Evolutionary conservation across 805 yeast species (phyloP).

Genomic region (Torulaspora maleeae): DNA sequence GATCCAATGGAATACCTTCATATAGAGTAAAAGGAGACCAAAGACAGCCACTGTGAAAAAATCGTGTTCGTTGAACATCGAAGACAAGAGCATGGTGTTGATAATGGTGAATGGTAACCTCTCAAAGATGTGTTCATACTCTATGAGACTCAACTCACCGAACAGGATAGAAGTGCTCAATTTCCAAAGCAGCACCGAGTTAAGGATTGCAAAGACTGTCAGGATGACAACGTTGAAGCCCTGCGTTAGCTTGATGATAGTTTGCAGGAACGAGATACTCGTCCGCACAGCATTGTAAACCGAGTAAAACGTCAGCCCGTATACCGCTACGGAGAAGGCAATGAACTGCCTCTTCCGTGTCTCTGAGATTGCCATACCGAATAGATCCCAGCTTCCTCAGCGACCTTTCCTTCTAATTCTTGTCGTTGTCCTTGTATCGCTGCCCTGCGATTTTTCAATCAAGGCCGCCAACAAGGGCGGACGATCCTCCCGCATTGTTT

Average conservation of each 20-base stretch:
- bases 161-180: slow-evolving; percentile 52
- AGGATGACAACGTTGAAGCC: slow-evolving; percentile 44
- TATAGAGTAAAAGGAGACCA: slow-evolving; percentile 42
- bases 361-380: slow-evolving; percentile 11
- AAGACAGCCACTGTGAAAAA: slow-evolving; percentile 42
- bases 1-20: slow-evolving; percentile 76
- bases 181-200: slow-evolving; percentile 41
- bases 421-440: background rate
- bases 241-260: slow-evolving; percentile 47
- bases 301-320: slow-evolving; percentile 20
- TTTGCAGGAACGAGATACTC: slow-evolving; percentile 36
- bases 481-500: background rate
- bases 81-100: slow-evolving; percentile 53
- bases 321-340: slow-evolving; percentile 17
- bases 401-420: background rate
- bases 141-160: slow-evolving; percentile 71
- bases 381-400: background rate
- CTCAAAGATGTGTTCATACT: slow-evolving; percentile 68
- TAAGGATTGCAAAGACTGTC: slow-evolving; percentile 43
- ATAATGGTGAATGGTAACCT: slow-evolving; percentile 61
- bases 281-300: slow-evolving; percentile 24
- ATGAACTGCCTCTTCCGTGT: slow-evolving; percentile 18
- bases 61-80: slow-evolving; percentile 48
- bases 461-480: background rate
- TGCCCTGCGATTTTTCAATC: background rate